Evolutionary conservation across 441 rosid species (phyloP), one percentile per base, ranked within the genome.

Genomic region (Syzygium malaccense): DNA sequence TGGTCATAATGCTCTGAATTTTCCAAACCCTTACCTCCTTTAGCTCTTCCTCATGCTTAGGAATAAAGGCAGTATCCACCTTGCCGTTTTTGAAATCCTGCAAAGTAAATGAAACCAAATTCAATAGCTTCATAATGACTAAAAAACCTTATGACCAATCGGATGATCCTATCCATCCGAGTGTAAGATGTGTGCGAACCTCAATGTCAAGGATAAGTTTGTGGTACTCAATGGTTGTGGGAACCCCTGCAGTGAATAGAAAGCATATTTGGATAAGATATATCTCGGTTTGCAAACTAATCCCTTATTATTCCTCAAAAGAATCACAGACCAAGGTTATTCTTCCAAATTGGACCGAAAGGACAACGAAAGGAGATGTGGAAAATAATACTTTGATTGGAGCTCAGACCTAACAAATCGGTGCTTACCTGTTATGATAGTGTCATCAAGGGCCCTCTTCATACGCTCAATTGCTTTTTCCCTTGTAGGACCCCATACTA

Each of bases 401-500:
- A n/a, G 33, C 56, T 45, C 62, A 54, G 60, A 88, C 68, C 78
- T 45, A 60, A 14, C 37, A 41, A 78, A 83, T 49, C 60, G 7
- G 66, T 30, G 71, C 86, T 37, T 93, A 95, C 99, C 99, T 88
- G 95, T 95, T 86, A 97, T 96, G 71, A 96, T 92, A 83, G 99
- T 97, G 94, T 97, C 99, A 86, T 95, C 86, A 41, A 97, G 98
- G 89, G 99, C 99, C 93, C 99, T 96, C 87, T 96, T 97, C 99
- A 97, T 97, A 90, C 98, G 96, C 79, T 96, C 98, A 86, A 96
- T 96, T 86, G 99, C 99, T 93, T 93, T 97, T 91, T 97, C 99
- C 92, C 99, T 94, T 4, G 99, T 96, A 91, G 99, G 99, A 87
- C 96, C 99, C 99, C 99, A 97, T 53, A 97, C 99, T 62, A 97